phyloP scores from a whole-genome alignment of 2,329 filamentous ascomycete genomes.

The Coleophoma cylindrospora region DNA sequence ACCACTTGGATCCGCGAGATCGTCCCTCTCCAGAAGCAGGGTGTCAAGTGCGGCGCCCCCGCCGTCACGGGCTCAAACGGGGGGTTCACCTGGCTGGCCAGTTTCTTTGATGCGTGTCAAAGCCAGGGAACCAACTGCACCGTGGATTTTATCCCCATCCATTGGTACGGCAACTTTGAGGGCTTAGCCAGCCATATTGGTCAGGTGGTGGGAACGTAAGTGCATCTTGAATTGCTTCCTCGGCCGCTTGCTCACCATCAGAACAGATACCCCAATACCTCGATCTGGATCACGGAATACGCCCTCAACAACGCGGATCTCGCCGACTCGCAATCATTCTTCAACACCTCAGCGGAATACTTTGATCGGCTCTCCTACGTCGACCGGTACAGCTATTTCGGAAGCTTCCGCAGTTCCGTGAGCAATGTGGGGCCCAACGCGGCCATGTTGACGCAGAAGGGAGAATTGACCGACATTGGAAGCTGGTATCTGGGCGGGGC shows the following conservation, averaged over 20 bases:
- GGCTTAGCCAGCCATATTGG: slow-evolving; percentile 30
- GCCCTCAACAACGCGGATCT: slow-evolving; percentile 54
- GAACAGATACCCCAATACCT: slow-evolving; percentile 50
- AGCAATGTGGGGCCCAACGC: slow-evolving; percentile 73
- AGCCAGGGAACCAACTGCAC: slow-evolving; percentile 45
- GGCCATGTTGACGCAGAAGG: slow-evolving; percentile 63
- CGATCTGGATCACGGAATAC: slow-evolving; percentile 78
- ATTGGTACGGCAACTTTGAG: slow-evolving; percentile 57
- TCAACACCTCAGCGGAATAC: slow-evolving; percentile 60
- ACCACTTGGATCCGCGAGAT: slow-evolving; percentile 67
- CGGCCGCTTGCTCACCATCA: slow-evolving; percentile 1
- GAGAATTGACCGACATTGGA: slow-evolving; percentile 70
- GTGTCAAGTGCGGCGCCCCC: slow-evolving; percentile 64
- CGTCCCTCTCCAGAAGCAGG: slow-evolving; percentile 59
- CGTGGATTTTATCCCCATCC: slow-evolving; percentile 56
- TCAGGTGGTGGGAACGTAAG: slow-evolving; percentile 22
- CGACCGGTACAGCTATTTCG: slow-evolving; percentile 70
- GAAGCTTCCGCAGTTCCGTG: slow-evolving; percentile 62
- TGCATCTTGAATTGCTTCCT: not conserved
- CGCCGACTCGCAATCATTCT: slow-evolving; percentile 56
- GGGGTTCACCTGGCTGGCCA: slow-evolving; percentile 60
- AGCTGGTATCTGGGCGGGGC: slow-evolving; percentile 66
- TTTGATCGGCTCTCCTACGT: slow-evolving; percentile 61
- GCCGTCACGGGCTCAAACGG: slow-evolving; percentile 56
- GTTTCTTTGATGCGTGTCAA: slow-evolving; percentile 61